These are phyloP conservation scores for Sporothrix pseudoabietina DNA, from an alignment of 2,329 filamentous ascomycete species.

Conservation along the genomic window DNA sequence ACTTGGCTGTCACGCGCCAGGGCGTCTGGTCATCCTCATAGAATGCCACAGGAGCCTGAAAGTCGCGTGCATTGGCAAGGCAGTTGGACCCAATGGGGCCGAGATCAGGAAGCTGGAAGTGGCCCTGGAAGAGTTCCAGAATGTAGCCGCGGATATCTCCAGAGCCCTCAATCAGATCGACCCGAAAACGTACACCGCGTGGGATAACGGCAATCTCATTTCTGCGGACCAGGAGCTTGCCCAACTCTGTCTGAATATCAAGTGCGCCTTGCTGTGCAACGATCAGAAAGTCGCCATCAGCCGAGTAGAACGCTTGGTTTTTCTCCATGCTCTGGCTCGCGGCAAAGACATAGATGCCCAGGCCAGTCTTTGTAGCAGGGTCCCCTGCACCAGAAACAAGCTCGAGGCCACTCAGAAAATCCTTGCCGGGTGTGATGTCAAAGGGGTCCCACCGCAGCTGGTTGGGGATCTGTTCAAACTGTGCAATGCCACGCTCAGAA, in stretches of 20 bases:
- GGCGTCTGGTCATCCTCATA: slow-evolving; percentile 54
- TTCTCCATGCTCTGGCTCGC: slow-evolving; percentile 75
- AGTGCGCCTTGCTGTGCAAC: slow-evolving; percentile 73
- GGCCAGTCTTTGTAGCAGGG: slow-evolving; percentile 74
- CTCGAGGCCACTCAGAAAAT: slow-evolving; percentile 62
- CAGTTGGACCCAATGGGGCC: slow-evolving; percentile 74
- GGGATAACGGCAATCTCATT: slow-evolving; percentile 78
- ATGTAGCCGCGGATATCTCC: slow-evolving; percentile 67
- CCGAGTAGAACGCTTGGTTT: slow-evolving; percentile 79
- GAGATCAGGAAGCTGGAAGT: slow-evolving; percentile 71
- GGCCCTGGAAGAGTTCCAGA: slow-evolving; percentile 71
- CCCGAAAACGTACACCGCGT: slow-evolving; percentile 72
- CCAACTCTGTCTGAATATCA: slow-evolving; percentile 77
- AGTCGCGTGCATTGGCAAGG: slow-evolving; percentile 73
- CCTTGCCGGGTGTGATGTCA: slow-evolving; percentile 55
- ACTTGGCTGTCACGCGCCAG: slow-evolving; percentile 63
- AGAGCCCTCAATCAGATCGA: slow-evolving; percentile 57
- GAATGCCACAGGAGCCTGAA: slow-evolving; percentile 69
- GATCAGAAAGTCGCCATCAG: slow-evolving; percentile 77
- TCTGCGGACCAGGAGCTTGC: slow-evolving; percentile 71
- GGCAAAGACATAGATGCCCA: slow-evolving; percentile 80
- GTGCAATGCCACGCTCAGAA: slow-evolving; percentile 40
- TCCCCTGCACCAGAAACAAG: slow-evolving; percentile 79
- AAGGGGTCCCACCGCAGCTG: slow-evolving; percentile 80
- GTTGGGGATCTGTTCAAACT: slow-evolving; percentile 73